Base-by-base conservation (phyloP, 345 rosid genomes). In the Odontarrhena argentea region DNA sequence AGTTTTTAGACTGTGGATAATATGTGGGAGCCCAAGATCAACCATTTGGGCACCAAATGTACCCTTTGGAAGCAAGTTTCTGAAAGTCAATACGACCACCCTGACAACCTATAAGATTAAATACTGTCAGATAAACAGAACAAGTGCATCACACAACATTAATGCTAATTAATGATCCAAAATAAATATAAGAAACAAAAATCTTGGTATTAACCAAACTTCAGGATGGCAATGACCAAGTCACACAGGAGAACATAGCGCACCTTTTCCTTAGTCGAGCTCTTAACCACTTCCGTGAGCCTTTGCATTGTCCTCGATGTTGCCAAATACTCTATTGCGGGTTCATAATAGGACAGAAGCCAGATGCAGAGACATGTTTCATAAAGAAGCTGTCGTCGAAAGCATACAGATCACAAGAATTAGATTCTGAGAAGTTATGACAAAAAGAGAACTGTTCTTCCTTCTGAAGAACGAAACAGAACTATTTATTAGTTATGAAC, bases 11-110 rank as follows among this genome's bases (percentile, higher is more conserved):
- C 83, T 88, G 76, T 88, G 90, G 69, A 93, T 90, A 69, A 86
- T 73, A 76, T 93, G 98, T 54, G 87, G 96, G 72, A 93, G 83
- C 51, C 97, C 96, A 73, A 90, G 89, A 73, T 90, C 97, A 62
- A 93, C 96, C 98, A 93, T 93, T 78, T 82, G 96, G 64, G 94
- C 92, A 76, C 95, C 97, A 80, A 91, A 86, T 56, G 87, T 79
- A 62, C 85, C 97, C 82, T 82, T 88, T 18, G 89, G 82, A 49
- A 90, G 85, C 85, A 93, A 79, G 81, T 93, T 93, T 81, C 60
- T 82, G 72, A 90, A 84, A 45, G 88, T 86, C 86, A 90, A 74
- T 69, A 85, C 82, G 63, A 88, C 83, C 37, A 93, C 96, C 84
- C 98, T 83, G 65, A 93, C 98, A 73, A 93, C 98, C 98, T 93